Evolutionary conservation across 1,284 basidiomycete species (phyloP), one percentile per base, ranked within the genome.

Genomic region (Ganoderma resinaceum): DNA sequence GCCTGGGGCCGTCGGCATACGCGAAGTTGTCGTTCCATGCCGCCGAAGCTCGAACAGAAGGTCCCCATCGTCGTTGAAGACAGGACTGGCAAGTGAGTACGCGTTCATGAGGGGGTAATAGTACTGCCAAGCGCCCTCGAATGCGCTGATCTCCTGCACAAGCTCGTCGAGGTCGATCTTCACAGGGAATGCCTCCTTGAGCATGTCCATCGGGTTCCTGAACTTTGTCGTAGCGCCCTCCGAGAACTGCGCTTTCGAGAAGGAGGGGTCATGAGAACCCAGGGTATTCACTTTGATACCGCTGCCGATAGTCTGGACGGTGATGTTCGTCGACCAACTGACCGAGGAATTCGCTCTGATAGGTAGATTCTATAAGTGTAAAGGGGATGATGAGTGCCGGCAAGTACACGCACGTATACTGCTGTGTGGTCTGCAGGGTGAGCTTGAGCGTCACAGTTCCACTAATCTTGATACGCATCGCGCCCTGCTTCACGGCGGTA

Each of bases 21-120:
- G 43, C 57, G 63, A 26, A 29, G 9, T 38, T n/a, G 63, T 52
- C 35, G 63, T 49, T 52, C 63, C 63, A 33, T 65, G 33, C 14
- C 73, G 73, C 18, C 74, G 72, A 11, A 80, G 72, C 71, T 80
- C 78, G 67, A 80, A 78, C 9, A 80, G 64, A 3, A 80, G 68
- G 62, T 80, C 79, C 9, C 79, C 79, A 42, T 74, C 65, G 38
- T 60, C 46, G 72, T 76, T 78, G 75, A 81, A 80, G 20, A 76
- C 74, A 8, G 80, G 80, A 68, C 77, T 78, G 11, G 75, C 67
- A 38, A 80, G 71, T 26, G 68, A 69, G 70, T 75, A 78, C 31
- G 76, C 72, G 33, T 71, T 67, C 38, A 73, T 61, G n/a, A 73
- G 73, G 11, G 77, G 73, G 61, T 76, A 78, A 42, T 75, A 74